A percentile compares a stretch with the other conserved stretches of the same genome.
phyloP scores from a whole-genome alignment of 2,329 filamentous ascomycete species.

The Fusarium piperis region DNA sequence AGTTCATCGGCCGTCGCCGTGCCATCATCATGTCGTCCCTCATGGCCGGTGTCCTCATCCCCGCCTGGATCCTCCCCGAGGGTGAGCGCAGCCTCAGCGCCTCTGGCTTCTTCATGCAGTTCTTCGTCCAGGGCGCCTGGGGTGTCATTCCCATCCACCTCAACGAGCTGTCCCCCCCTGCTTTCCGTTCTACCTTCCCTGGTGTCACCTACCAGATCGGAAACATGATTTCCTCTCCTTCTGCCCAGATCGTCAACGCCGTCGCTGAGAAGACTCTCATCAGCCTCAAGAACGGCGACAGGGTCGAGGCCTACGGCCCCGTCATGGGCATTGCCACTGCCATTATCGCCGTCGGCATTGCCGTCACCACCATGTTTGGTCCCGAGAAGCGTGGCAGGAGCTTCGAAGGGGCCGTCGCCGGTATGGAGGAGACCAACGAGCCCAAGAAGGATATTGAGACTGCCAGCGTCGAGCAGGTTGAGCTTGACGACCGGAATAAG shows the following conservation, averaged over 20 bases:
- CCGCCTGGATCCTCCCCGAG: conserved; percentile 75
- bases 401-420: conserved; percentile 69
- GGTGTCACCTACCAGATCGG: conserved; percentile 79
- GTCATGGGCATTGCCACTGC: conserved; percentile 81
- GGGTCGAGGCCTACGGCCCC: conserved; percentile 76
- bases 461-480: conserved; percentile 38
- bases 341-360: conserved; percentile 78
- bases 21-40: conserved; percentile 71
- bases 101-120: conserved; percentile 75
- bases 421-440: conserved; percentile 41
- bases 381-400: conserved; percentile 77
- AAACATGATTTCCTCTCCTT: conserved; percentile 78
- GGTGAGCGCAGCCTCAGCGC: conserved; percentile 68
- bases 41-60: conserved; percentile 70
- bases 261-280: conserved; percentile 72
- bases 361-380: conserved; percentile 73
- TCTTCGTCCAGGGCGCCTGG: conserved; percentile 73
- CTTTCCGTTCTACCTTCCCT: conserved; percentile 76
- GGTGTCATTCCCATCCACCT: conserved; percentile 77
- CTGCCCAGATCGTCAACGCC: conserved; percentile 81
- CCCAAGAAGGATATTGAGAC: conserved; percentile 44
- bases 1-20: conserved; percentile 78
- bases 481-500: conserved; percentile 32
- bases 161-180: conserved; percentile 76
- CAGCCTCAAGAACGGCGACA: conserved; percentile 61